phyloP scores from a whole-genome alignment of 352 stramenopile species.

The Pythium biforme region DNA sequence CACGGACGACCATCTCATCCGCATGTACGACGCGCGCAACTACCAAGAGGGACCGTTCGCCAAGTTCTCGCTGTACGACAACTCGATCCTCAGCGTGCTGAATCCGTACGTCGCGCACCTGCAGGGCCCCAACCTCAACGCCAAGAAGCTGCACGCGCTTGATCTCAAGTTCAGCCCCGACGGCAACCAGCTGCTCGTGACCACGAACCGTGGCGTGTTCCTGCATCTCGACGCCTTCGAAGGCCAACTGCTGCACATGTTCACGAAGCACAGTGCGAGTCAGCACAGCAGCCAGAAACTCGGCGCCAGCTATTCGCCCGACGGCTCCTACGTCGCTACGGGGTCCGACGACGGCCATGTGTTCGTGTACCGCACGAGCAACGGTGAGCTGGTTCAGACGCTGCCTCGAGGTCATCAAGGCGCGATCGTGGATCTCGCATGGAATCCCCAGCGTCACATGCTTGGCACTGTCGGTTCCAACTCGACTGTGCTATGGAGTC shows the following conservation, averaged over 20 bases:
- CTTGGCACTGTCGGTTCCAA: conserved; percentile 68
- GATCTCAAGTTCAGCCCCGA: conserved; percentile 86
- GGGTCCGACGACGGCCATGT: conserved; percentile 74
- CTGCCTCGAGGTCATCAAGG: conserved; percentile 63
- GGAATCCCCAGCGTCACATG: conserved; percentile 85
- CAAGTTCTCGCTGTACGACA: conserved; percentile 86
- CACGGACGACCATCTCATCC: conserved; percentile 82
- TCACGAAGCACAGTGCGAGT: conserved; percentile 48
- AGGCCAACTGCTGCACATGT: conserved; percentile 72
- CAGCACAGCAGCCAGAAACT: conserved; percentile 45
- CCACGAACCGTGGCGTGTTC: conserved; percentile 78
- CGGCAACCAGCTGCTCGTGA: conserved; percentile 81
- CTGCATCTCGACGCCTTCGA: conserved; percentile 86
- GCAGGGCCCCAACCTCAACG: conserved; percentile 52
- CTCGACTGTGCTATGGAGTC: conserved; percentile 75
- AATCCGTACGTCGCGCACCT: conserved; percentile 58
- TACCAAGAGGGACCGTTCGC: conserved; percentile 86
- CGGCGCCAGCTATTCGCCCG: conserved; percentile 64
- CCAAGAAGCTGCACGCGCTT: conserved; percentile 66
- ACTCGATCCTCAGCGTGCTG: conserved; percentile 56
- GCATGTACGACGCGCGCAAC: conserved; percentile 88
- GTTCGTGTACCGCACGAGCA: conserved; percentile 62
- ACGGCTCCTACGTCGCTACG: conserved; percentile 72
- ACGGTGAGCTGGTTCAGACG: conserved; percentile 56
- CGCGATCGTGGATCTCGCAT: conserved; percentile 63